Percentiles rank a stretch among this genome's conserved stretches.
Evolutionary conservation across 768 basidiomycete species (phyloP).

Genomic region (Boletus subcaerulescens): DNA sequence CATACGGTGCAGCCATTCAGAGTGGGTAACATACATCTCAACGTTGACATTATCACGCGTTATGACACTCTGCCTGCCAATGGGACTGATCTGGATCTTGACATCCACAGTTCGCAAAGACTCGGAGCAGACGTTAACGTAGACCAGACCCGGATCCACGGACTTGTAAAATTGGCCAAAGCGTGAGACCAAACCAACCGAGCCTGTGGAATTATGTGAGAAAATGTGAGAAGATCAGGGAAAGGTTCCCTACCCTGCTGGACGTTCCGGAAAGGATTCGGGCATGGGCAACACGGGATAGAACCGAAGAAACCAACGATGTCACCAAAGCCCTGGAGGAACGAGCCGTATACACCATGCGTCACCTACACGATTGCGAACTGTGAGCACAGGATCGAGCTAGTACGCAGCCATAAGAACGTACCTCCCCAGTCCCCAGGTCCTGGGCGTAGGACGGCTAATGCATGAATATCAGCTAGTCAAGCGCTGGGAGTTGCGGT

Average conservation of each 20-base stretch:
- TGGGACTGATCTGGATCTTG: slow-evolving; percentile 91
- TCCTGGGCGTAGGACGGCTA: slow-evolving; percentile 93
- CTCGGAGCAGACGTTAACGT: slow-evolving; percentile 95
- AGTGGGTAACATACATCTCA: slow-evolving; percentile 61
- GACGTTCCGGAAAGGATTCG: slow-evolving; percentile 84
- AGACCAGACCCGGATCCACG: slow-evolving; percentile 87
- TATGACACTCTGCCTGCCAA: slow-evolving; percentile 86
- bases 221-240: slow-evolving; percentile 3
- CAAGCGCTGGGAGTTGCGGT: background rate
- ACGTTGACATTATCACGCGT: slow-evolving; percentile 97
- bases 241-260: slow-evolving; percentile 58
- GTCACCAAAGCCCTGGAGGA: slow-evolving; percentile 68
- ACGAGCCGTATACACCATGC: slow-evolving; percentile 83
- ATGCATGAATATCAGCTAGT: slow-evolving; percentile 2
- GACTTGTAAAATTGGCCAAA: slow-evolving; percentile 97
- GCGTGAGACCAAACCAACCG: slow-evolving; percentile 86
- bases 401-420: slow-evolving; percentile 1
- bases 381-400: background rate
- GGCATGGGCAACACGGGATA: slow-evolving; percentile 79
- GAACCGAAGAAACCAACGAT: slow-evolving; percentile 70
- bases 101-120: slow-evolving; percentile 84
- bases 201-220: slow-evolving; percentile 41
- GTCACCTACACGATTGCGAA: slow-evolving; percentile 45
- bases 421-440: slow-evolving; percentile 62
- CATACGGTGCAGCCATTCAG: background rate